Evolutionary conservation across 306 rosid species (phyloP), one percentile per base, ranked within the genome.

Genomic region (Abrus pulchellus): DNA sequence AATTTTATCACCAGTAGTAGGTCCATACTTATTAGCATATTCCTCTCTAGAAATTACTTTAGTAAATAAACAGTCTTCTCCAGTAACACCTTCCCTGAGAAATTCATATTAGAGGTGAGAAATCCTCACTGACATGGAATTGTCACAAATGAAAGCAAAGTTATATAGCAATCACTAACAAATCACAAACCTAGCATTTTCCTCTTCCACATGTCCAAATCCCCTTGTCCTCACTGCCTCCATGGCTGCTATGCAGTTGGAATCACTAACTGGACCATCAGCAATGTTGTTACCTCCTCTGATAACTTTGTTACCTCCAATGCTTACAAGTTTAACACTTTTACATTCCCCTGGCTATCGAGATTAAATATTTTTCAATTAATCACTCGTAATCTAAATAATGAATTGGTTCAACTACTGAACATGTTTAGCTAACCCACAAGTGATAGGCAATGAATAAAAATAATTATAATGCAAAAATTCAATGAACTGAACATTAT

Each of bases 1-100:
- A 79, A 95, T 75, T 88, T 95, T 93, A 80, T 95, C 98, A 41
- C 98, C 98, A 30, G 83, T 85, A 71, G 98, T 89, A 75, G 99
- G 99, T 30, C 98, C 99, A 81, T 91, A 93, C 89, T 87, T 89
- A 88, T 87, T 88, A 38, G 91, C 92, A 90, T 91, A 95, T 56
- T 86, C 86, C 90, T 91, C 98, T 40, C 55, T 88, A 85, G 88
- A 82, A 71, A 95, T 83, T 41, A 72, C 49, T 7, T 86, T 83
- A 57, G 91, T 90, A 55, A 91, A 83, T 66, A 81, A 83, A 52
- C 36, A 64, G 76, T 85, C 89, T 84, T 75, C 64, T 77, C 93
- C 93, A 1, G 90, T 82, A 75, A 91, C 57, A 75, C 98, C 98
- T 91, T 90, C 93, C 52, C 99, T 95, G 89, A 83, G 78, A 88